Evolutionary conservation across 306 rosid genomes (phyloP).

Genomic region (Ormosia emarginata): DNA sequence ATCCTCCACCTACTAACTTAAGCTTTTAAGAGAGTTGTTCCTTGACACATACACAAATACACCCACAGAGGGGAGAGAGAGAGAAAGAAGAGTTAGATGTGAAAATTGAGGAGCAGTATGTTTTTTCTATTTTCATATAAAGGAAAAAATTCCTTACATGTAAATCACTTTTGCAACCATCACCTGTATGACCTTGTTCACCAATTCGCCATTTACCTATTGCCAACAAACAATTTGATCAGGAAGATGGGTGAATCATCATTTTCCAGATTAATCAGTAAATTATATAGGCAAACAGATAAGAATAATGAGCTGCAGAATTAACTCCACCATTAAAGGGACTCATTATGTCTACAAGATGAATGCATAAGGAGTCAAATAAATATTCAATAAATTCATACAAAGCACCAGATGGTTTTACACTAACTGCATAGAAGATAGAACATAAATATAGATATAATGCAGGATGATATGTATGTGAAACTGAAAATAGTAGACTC

Average conservation of each 20-base stretch:
- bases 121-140: neutral
- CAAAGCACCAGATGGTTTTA: neutral
- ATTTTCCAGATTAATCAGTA: constrained; percentile 4
- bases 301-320: neutral
- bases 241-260: constrained; percentile 1
- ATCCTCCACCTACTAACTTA: neutral
- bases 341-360: neutral
- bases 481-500: neutral
- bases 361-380: constrained; percentile 16
- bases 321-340: neutral
- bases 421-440: neutral
- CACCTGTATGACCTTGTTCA: constrained; percentile 25
- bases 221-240: neutral
- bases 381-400: neutral
- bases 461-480: neutral
- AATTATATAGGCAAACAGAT: neutral
- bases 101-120: neutral
- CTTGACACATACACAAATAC: neutral
- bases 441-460: neutral
- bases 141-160: constrained; percentile 30
- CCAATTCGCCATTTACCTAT: constrained; percentile 14
- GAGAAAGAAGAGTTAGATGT: neutral
- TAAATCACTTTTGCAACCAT: neutral
- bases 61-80: neutral
- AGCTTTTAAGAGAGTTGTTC: neutral